These are phyloP conservation scores for Glycine tomentella DNA, from an alignment of 306 rosid species.

Conservation along the genomic window DNA sequence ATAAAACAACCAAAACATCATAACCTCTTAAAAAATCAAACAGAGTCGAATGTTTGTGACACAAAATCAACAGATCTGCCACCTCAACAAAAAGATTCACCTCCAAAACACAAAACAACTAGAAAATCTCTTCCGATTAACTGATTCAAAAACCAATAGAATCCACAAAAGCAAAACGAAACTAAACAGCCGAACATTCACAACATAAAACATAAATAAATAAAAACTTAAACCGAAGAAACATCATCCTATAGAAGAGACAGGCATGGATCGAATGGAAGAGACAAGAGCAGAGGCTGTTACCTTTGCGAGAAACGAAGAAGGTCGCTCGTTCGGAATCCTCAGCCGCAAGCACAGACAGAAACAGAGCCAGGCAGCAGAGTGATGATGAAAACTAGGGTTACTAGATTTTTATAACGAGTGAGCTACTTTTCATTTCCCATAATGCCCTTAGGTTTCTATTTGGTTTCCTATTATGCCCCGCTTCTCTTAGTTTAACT, in stretches of 20 bases:
- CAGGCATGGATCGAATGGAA: neutral
- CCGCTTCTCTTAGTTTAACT: neutral
- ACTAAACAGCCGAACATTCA: neutral
- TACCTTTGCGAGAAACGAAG: constrained; percentile 26
- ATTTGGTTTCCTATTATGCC: neutral
- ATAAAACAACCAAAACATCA: neutral
- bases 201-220: neutral
- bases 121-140: neutral
- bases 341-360: constrained; percentile 46
- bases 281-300: neutral
- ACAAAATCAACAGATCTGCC: constrained; percentile 10
- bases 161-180: neutral
- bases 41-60: neutral
- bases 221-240: neutral
- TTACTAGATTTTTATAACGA: constrained; percentile 15
- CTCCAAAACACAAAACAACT: neutral
- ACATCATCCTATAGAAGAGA: neutral
- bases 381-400: constrained; percentile 16
- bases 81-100: neutral
- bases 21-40: neutral
- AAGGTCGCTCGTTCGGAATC: constrained; percentile 24
- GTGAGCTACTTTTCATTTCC: neutral
- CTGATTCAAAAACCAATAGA: neutral
- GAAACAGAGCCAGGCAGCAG: neutral
- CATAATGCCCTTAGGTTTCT: neutral